Evolutionary conservation across 805 yeast genomes (phyloP), one percentile per base, ranked within the genome.

Genomic region (Yamadazyma scolyti): DNA sequence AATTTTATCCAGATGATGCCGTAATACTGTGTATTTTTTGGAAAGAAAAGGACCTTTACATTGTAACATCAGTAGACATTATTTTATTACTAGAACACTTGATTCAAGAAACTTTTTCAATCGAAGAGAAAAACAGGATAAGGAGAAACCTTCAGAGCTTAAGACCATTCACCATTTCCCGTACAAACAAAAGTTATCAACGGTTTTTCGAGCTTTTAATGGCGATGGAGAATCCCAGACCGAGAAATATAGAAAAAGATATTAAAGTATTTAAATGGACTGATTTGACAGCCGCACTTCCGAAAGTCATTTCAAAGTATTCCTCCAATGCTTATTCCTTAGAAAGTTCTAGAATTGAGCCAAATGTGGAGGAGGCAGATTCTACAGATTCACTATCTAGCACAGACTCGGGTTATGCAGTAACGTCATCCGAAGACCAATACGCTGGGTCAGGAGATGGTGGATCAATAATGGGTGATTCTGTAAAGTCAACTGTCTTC

Each of bases 71-170:
- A 2, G 86, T 79, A 12, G 87, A 80, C 48, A 63, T 79, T 24
- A 74, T 80, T 11, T 49, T 65, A 13, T 51, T 80, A 5, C 53
- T 80, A 20, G 86, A 80, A 46, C 64, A 67, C 35, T 58, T 80
- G 25, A 75, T 79, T 15, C 68, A 73, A 31, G 71, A 69, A 40
- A 52, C 51, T 27, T 79, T 80, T 50, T 63, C 73, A 5, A 76
- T 79, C 13, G 83, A 79, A 45, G 87, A 80, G 51, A 80, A 80
- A 53, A 80, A 80, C 52, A 61, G 87, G 31, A 77, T 79, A 17
- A 61, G 87, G 33, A 62, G 87, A 33, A 80, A 80, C 42, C 59
- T 80, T 30, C 86, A 80, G 45, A 75, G 75, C 11, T 65, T 77
- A 40, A 73, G 73, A 42, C 85, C 87, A 2, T 49, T 61, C 25